Conservation (phyloP, 345 rosid species). For the Rhizophora mangle region DNA sequence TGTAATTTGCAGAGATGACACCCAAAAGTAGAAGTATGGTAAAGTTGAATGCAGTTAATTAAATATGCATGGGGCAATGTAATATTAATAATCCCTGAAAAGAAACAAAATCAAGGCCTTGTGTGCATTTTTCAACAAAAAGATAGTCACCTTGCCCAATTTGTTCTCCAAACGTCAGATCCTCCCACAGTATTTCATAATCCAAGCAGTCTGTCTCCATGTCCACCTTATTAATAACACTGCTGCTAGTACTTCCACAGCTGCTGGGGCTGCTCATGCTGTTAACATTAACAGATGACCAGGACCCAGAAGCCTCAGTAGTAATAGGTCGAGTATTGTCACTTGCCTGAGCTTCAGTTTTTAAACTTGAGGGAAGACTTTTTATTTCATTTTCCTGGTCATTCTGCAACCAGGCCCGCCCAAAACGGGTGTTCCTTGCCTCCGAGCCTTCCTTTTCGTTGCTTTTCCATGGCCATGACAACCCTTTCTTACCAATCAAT, state of each 20-base stretch:
- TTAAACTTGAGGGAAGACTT: constrained; percentile 39
- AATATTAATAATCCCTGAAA: not conserved
- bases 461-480: constrained; percentile 97
- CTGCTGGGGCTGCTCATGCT: constrained; percentile 95
- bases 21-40: too few species aligned
- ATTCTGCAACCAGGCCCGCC: constrained; percentile 55
- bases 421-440: constrained; percentile 42
- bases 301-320: constrained; percentile 69
- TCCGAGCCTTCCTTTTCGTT: constrained; percentile 69
- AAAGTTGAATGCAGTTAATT: too few species aligned
- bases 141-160: constrained; percentile 79
- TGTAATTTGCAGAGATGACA: too few species aligned
- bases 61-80: too few species aligned
- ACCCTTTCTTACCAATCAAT: constrained; percentile 78
- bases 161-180: constrained; percentile 76
- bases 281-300: constrained; percentile 70
- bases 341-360: constrained; percentile 42
- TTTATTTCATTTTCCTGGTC: constrained; percentile 53
- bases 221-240: constrained; percentile 73
- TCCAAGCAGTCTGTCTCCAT: constrained; percentile 71
- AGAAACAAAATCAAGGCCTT: not conserved
- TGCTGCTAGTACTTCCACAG: constrained; percentile 78
- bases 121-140: constrained; percentile 3
- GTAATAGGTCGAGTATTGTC: constrained; percentile 49
- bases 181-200: constrained; percentile 92